Evolutionary conservation across 257 asterid genomes (phyloP), one percentile per base, ranked within the genome.

Genomic region (Fraxinus cuspidata): DNA sequence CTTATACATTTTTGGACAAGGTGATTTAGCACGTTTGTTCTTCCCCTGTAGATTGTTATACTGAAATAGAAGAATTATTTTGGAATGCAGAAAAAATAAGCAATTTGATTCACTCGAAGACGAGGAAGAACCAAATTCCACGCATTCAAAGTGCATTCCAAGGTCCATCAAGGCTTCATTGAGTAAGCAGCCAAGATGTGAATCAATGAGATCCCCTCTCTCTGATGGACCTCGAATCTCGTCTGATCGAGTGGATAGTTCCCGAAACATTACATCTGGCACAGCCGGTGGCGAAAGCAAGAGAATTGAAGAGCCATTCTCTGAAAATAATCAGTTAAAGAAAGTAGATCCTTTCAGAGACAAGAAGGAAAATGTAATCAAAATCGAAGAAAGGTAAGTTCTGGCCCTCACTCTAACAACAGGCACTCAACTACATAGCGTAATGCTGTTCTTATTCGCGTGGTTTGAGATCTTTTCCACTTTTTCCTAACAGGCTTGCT

Each of bases 321-420:
- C 85, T 1, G 86, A 75, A 67, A 90, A 70, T 68, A 87, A 32
- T 40, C 87, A 71, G 74, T 76, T 86, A 13, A 73, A 74, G 38
- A 88, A 82, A 72, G 79, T 66, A 60, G 89, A 87, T 67, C 81
- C 95, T 12, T 79, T 83, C 83, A 88, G 85, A 80, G 82, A 82
- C 67, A 90, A 80, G 29, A 80, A 87, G 70, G 94, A 80, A n/a
- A 92, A 80, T 40, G 81, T 82, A 85, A 90, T 91, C 88, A 93
- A 90, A 79, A 91, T 95, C 23, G 97, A 93, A 93, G 99, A 93
- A 92, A 93, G 98, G 90, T 96, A 81, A 87, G 90, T 84, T 79
- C 86, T 78, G 64, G 75, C 44, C 81, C 71, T 81, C 34, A 21
- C 38, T 80, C 65, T 72, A 56, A 23, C 23, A 42, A 12, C 69